Conservation (phyloP, 208 protist genomes). For the Acanthamoeba royreba region DNA sequence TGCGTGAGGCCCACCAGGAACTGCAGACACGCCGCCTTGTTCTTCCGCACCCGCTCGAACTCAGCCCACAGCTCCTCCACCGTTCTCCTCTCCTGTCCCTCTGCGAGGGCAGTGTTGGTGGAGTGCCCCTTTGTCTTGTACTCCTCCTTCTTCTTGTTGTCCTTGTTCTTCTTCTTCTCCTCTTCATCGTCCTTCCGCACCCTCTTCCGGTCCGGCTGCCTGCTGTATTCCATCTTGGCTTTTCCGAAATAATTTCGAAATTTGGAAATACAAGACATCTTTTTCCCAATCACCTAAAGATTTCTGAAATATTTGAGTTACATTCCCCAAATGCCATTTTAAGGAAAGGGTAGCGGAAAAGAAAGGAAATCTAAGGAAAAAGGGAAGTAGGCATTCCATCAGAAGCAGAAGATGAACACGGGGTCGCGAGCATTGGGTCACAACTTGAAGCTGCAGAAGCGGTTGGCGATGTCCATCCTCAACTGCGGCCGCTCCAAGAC, state of each 20-base stretch:
- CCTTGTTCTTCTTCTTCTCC: too few relatives aligned
- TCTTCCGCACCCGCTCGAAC: background rate
- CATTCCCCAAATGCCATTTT: too few relatives aligned
- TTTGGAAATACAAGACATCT: too few relatives aligned
- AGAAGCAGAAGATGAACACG: background rate
- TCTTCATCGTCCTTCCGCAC: too few relatives aligned
- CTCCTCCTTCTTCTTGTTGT: too few relatives aligned
- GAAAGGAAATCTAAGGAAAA: background rate
- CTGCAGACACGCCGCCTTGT: background rate
- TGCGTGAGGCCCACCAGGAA: background rate
- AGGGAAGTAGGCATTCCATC: background rate
- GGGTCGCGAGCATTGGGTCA: background rate
- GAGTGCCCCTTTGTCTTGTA: too few relatives aligned
- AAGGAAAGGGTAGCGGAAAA: background rate
- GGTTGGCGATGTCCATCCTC: conserved; percentile 17
- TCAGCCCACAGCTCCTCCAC: background rate
- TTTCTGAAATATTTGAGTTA: too few relatives aligned
- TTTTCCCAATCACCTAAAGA: too few relatives aligned
- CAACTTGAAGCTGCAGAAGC: background rate
- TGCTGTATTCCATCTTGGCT: too few relatives aligned
- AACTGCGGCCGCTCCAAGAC: background rate
- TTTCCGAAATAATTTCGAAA: too few relatives aligned
- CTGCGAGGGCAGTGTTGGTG: background rate
- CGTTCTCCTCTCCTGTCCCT: background rate
- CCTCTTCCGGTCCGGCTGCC: too few relatives aligned